A percentile compares a stretch with the other conserved stretches of the same genome.
Conservation (phyloP, 495 filamentous ascomycete genomes). For the Parathielavia appendiculata region DNA sequence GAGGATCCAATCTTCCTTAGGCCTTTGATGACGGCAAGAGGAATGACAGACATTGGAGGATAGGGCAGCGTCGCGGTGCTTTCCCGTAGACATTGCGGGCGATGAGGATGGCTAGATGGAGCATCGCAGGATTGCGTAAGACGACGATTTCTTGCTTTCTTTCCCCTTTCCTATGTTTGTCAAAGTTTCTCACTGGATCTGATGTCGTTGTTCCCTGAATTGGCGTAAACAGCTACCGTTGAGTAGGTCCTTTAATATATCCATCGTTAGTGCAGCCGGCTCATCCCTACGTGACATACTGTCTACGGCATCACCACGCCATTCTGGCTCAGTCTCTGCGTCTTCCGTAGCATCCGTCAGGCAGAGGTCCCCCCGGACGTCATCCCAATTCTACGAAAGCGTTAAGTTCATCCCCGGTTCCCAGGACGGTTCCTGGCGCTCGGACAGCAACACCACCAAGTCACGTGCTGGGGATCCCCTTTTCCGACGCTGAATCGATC, state of each 20-base stretch:
- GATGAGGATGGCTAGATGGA: conserved; percentile 3
- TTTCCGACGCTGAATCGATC: conserved; percentile 1
- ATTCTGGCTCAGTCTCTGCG: neutral
- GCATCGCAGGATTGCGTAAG: neutral
- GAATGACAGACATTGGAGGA: neutral
- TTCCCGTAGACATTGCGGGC: neutral
- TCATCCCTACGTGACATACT: neutral
- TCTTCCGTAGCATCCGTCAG: neutral
- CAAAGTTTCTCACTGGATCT: neutral
- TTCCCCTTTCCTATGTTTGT: neutral
- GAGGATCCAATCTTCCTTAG: neutral
- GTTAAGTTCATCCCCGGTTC: neutral
- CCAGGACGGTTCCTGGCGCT: neutral
- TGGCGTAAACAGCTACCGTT: conserved; percentile 4
- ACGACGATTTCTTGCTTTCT: conserved; percentile 1
- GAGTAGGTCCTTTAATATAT: conserved; percentile 12
- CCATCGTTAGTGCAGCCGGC: neutral
- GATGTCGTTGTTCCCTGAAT: neutral
- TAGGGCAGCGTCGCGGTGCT: neutral
- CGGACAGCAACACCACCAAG: neutral
- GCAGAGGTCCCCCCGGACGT: neutral
- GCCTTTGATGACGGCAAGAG: neutral
- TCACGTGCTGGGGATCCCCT: conserved; percentile 12
- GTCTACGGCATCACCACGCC: neutral
- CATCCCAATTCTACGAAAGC: neutral